A percentile compares a stretch with the other conserved stretches of the same genome.
These are phyloP conservation scores for Podospora pseudopauciseta DNA, from an alignment of 495 filamentous ascomycete genomes.

Conservation along the genomic window DNA sequence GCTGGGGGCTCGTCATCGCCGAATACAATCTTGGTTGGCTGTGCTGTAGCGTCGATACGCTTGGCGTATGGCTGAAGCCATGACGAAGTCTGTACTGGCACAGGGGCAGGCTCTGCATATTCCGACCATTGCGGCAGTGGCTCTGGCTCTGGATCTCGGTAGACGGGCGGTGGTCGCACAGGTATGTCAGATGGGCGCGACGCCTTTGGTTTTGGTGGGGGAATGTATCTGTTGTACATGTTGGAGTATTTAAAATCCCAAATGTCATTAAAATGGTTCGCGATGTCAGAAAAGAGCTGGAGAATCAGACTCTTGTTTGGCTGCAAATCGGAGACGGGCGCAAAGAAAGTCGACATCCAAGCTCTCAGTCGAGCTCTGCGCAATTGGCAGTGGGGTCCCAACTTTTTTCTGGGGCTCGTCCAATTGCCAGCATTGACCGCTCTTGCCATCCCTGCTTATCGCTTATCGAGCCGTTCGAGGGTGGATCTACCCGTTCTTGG, in stretches of 20 bases:
- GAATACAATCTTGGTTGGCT: conserved; percentile 8
- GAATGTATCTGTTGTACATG: conserved; percentile 46
- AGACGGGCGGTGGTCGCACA: conserved; percentile 8
- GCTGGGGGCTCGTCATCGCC: conserved; percentile 4
- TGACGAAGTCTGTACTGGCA: not conserved
- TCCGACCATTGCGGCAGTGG: not conserved
- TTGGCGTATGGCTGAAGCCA: conserved; percentile 8
- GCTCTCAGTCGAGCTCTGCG: not conserved
- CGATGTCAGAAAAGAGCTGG: not conserved
- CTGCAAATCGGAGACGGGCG: not conserved
- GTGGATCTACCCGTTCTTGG: not conserved
- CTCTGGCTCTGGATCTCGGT: not conserved
- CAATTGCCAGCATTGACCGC: conserved; percentile 20
- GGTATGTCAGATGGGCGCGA: not conserved
- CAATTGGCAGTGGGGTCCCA: conserved; percentile 13
- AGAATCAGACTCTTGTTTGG: not conserved
- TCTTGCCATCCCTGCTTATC: conserved; percentile 22
- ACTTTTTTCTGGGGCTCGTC: conserved; percentile 17
- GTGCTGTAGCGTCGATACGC: conserved; percentile 1
- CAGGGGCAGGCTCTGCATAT: conserved; percentile 3
- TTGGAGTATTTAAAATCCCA: not conserved
- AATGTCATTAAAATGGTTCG: not conserved
- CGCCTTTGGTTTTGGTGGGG: conserved; percentile 30
- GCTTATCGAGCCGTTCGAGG: conserved; percentile 18
- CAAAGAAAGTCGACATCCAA: not conserved